Conservation (phyloP, 208 protist species). For the Wallacemonas collosoma region DNA sequence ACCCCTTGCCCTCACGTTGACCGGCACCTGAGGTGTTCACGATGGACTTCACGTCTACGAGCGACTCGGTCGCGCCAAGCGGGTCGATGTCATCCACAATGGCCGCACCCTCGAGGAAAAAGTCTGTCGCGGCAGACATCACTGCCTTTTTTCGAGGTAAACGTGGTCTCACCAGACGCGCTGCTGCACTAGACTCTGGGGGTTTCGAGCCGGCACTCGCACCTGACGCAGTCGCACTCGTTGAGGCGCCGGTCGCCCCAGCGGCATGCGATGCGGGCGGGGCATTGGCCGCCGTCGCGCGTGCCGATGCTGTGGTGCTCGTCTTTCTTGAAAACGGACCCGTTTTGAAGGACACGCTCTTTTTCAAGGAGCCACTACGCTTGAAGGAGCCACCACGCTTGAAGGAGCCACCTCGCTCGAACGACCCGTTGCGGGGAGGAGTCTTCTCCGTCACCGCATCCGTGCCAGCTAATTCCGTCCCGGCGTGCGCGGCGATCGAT, state of each 20-base stretch:
- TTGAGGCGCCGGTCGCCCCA: not conserved
- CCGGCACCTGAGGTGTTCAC: not conserved
- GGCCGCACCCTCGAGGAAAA: not conserved
- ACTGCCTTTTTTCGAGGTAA: not conserved
- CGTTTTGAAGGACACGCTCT: not conserved
- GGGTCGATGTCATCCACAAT: constrained; percentile 15
- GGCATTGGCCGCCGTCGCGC: not conserved
- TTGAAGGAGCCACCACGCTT: not conserved
- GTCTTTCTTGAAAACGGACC: not conserved
- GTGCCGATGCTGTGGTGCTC: not conserved
- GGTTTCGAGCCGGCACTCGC: not conserved
- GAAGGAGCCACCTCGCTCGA: constrained; percentile 8
- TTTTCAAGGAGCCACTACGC: not conserved
- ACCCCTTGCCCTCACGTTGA: not conserved
- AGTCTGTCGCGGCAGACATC: not conserved
- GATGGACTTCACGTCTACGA: not conserved
- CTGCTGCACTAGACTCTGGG: not conserved
- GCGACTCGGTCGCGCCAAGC: not conserved
- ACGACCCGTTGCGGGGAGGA: not conserved
- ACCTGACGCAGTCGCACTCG: not conserved
- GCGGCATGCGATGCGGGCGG: not conserved
- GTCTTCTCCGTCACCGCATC: not conserved
- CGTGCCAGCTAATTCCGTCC: not conserved
- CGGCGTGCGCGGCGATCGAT: not conserved
- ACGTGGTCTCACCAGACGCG: not conserved